These are phyloP conservation scores for Mycena crocata DNA, from an alignment of 768 basidiomycete species.

Conservation along the genomic window DNA sequence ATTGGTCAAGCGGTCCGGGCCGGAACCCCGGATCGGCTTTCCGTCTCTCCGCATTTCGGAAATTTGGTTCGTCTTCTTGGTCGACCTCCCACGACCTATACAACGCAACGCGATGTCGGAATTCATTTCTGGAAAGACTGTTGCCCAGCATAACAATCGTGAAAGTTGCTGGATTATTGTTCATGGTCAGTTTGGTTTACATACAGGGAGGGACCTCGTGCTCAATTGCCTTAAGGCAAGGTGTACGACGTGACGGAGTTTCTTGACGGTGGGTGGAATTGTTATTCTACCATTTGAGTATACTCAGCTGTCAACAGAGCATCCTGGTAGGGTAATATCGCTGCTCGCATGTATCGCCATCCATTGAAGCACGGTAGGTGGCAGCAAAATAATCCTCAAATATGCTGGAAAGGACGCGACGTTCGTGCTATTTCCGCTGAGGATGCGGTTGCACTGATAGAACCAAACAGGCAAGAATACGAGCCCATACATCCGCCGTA, in stretches of 20 bases:
- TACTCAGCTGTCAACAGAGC: slow-evolving; percentile 54
- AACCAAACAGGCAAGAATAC: slow-evolving; percentile 70
- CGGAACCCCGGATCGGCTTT: too few species aligned
- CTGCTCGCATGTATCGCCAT: neutral
- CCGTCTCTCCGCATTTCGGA: neutral
- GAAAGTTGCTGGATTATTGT: slow-evolving; percentile 88
- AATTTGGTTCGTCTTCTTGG: neutral
- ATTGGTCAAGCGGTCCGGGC: too few species aligned
- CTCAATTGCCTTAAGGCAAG: slow-evolving; percentile 57
- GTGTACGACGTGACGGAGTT: slow-evolving; percentile 87
- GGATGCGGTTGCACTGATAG: neutral
- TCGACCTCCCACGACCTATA: neutral
- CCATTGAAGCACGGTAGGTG: slow-evolving; percentile 57
- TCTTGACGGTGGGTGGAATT: slow-evolving; percentile 64
- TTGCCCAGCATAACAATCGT: slow-evolving; percentile 66
- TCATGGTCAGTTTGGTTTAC: slow-evolving; percentile 62
- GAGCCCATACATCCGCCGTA: slow-evolving; percentile 94
- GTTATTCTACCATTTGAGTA: neutral
- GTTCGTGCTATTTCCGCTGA: slow-evolving; percentile 55
- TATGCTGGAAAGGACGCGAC: slow-evolving; percentile 93
- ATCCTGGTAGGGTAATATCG: slow-evolving; percentile 70
- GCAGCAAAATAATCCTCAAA: slow-evolving; percentile 86
- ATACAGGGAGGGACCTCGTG: neutral
- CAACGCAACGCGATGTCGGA: neutral
- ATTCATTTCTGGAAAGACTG: slow-evolving; percentile 58